Base-by-base conservation (phyloP, 2,329 filamentous ascomycete genomes). In the Dryadomyces sulphureus region DNA sequence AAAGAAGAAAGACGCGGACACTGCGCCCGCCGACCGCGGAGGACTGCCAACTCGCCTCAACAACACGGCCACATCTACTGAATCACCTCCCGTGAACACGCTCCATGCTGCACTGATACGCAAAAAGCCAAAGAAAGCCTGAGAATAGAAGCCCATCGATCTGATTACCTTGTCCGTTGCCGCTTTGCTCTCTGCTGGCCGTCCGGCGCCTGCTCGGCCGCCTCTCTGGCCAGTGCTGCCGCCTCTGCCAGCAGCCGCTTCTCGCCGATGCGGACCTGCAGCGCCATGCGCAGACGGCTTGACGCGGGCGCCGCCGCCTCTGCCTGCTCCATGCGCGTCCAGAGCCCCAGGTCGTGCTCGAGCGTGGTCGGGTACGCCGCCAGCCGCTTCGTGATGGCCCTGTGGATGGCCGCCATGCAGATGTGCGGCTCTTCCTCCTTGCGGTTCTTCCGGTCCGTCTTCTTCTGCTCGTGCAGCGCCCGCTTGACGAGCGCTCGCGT, bases 91-190 rank as follows among this genome's bases (percentile, higher is more conserved):
- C 14, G 60, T 62, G 1, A 64, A 62, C 27, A 59, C 57, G 1
- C 56, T 68, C 7, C 59, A 59, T 22, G 55, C 54, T 19, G 62
- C 60, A 2, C 51, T 70, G 12, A 61, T 75, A 41, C 62, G 68
- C 48, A 78, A 77, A 62, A 81, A 78, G 59, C 59, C 67, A 22
- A 80, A 78, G 56, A 53, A 56, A 22, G 5, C 12, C 8, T 24
- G 24, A 22, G 30, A 9, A n/a, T 22, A 7, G 19, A 3, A 4
- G 5, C 16, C 2, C 4, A 17, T 16, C n/a, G 14, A 22, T 8
- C 25, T 53, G 11, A 30, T 30, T 36, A n/a, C 17, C 12, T 16
- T 20, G 45, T 42, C 40, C 54, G 55, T 42, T 54, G 52, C 46
- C 56, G 50, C 47, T 60, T 60, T 3, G 55, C 38, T 7, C 20